Evolutionary conservation across 1,284 basidiomycete species (phyloP), one percentile per base, ranked within the genome.

Genomic region (Coniferiporia sulphurascens): DNA sequence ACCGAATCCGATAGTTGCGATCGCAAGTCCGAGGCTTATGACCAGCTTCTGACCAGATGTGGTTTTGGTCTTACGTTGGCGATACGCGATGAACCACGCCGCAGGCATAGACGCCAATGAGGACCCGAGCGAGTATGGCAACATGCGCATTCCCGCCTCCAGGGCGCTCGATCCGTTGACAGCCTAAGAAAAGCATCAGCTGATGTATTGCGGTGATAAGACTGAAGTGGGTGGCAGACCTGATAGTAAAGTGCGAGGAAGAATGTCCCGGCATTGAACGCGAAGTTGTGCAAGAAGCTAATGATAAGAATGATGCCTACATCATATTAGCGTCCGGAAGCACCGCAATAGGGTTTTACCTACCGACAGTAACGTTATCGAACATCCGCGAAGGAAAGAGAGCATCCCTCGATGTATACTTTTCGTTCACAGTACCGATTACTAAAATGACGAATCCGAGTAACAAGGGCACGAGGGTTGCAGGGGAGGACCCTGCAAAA

Each of bases 181-280:
- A 36, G 83, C 82, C 88, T 91, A 65, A 57, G 17, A 52, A n/a
- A n/a, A 53, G 32, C n/a, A 54, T 56, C 54, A 57, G 55, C 58
- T 49, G 52, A 56, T 45, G 52, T 34, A 17, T 51, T 32, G 44
- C 15, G 45, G 7, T 10, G 35, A 27, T 34, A 12, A 43, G 36
- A 38, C n/a, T 36, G 45, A 55, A 8, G 9, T 51, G 19, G 62
- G 38, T 41, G 61, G 58, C 74, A 50, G 61, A 88, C 89, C 79
- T 92, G 89, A 70, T 82, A 91, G 69, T 84, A 91, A 32, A 91
- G 71, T 0, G 88, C 86, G 48, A 92, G 80, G 73, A 90, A 92
- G 72, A 87, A 92, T 5, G 89, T 92, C 48, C 88, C 89, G 38
- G 89, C 81, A 64, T 82, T 91, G 72, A 91, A 92, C 17, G 83